These are phyloP conservation scores for Leccinum obscurum DNA, from an alignment of 768 basidiomycete species.

Conservation along the genomic window DNA sequence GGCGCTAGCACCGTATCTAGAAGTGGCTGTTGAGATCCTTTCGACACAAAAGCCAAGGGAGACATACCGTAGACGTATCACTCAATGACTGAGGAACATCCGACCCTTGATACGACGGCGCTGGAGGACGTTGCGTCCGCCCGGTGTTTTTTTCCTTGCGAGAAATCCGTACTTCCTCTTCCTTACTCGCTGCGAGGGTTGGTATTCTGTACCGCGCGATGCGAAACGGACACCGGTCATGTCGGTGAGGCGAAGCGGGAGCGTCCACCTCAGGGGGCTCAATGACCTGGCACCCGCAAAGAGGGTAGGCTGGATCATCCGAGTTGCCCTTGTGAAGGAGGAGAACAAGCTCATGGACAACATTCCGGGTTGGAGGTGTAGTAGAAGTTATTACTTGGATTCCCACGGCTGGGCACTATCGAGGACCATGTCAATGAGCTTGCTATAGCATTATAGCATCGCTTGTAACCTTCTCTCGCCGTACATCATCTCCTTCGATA, in stretches of 20 bases:
- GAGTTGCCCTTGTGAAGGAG: conserved; percentile 23
- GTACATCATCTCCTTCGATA: background rate
- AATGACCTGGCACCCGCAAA: conserved; percentile 13
- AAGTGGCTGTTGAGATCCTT: background rate
- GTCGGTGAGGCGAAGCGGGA: conserved; percentile 21
- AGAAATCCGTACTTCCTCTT: conserved; percentile 95
- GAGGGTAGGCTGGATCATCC: conserved; percentile 20
- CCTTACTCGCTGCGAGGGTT: conserved; percentile 91
- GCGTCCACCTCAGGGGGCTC: conserved; percentile 22
- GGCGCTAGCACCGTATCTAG: background rate
- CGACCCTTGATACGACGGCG: conserved; percentile 76
- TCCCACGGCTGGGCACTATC: conserved; percentile 19
- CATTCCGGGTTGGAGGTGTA: conserved; percentile 10
- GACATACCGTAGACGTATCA: conserved; percentile 21
- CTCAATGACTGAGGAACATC: conserved; percentile 75
- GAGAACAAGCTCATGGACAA: conserved; percentile 18
- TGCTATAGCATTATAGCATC: background rate
- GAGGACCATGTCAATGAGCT: conserved; percentile 1
- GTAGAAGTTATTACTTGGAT: background rate
- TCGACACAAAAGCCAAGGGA: background rate
- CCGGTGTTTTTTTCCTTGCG: conserved; percentile 62
- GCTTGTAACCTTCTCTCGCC: background rate
- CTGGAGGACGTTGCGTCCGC: conserved; percentile 71
- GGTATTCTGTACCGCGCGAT: conserved; percentile 86
- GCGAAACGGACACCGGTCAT: conserved; percentile 47